These are phyloP conservation scores for Coemansia sp. DNA, from an alignment of 192 early-diverging fungal species.

Conservation along the genomic window DNA sequence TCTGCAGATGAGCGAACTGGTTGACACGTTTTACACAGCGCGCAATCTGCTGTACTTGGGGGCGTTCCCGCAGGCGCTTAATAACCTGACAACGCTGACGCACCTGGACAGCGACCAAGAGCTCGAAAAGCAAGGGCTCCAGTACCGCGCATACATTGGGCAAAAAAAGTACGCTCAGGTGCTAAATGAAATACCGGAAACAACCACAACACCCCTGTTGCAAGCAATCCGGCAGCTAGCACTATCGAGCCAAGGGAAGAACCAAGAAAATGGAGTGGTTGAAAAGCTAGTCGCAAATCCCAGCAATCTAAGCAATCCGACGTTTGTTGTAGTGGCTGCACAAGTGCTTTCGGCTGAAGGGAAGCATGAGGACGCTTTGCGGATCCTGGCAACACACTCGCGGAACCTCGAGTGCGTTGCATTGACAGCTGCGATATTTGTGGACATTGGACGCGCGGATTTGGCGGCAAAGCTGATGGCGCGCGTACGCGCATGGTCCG, in stretches of 20 bases:
- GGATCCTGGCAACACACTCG: constrained; percentile 62
- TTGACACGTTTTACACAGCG: constrained; percentile 63
- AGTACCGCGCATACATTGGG: constrained; percentile 80
- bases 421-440: constrained; percentile 73
- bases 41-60: constrained; percentile 74
- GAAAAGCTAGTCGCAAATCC: constrained; percentile 55
- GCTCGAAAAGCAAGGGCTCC: constrained; percentile 63
- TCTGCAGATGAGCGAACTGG: constrained; percentile 18
- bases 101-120: constrained; percentile 42
- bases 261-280: not conserved
- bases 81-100: constrained; percentile 45
- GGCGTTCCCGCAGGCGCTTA: constrained; percentile 72
- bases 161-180: constrained; percentile 72
- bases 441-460: constrained; percentile 80
- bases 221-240: constrained; percentile 69
- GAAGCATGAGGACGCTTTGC: constrained; percentile 71
- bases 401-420: constrained; percentile 82
- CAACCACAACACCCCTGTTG: constrained; percentile 53
- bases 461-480: constrained; percentile 81
- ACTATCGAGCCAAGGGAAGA: not conserved
- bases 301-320: constrained; percentile 54
- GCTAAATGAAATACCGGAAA: constrained; percentile 61
- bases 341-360: constrained; percentile 60
- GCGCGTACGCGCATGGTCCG: constrained; percentile 81
- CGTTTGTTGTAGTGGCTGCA: constrained; percentile 66